Conservation (phyloP, 2,329 filamentous ascomycete genomes). For the Coleophoma eucalyptorum region DNA sequence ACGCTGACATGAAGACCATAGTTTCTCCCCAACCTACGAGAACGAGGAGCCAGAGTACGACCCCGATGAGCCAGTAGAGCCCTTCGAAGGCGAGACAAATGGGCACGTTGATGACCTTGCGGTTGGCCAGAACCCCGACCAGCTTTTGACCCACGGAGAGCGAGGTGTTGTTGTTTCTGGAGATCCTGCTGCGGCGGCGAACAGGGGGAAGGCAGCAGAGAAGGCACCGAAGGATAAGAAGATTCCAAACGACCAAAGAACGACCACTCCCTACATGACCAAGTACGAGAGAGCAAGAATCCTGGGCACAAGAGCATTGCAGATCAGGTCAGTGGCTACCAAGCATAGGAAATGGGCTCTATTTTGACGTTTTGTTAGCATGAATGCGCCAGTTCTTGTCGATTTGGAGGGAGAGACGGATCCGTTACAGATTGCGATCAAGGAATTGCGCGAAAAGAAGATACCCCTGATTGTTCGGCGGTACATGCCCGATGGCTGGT, state of each 20-base stretch:
- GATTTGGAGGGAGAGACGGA: conserved; percentile 98
- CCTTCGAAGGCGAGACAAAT: conserved; percentile 42
- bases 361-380: conserved; percentile 48
- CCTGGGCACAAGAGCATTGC: conserved; percentile 85
- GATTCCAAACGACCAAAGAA: conserved; percentile 82
- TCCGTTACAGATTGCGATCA: conserved; percentile 94
- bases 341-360: neutral
- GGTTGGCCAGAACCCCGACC: conserved; percentile 53
- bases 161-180: conserved; percentile 51
- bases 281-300: conserved; percentile 97
- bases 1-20: conserved; percentile 38
- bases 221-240: conserved; percentile 74
- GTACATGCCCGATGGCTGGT: conserved; percentile 96
- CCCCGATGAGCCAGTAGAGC: conserved; percentile 46
- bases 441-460: conserved; percentile 97
- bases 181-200: conserved; percentile 57
- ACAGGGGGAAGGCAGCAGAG: conserved; percentile 47
- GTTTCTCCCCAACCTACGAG: conserved; percentile 69
- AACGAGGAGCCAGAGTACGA: conserved; percentile 63
- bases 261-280: conserved; percentile 97
- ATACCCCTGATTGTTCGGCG: conserved; percentile 92
- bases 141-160: conserved; percentile 26
- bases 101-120: conserved; percentile 48
- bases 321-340: conserved; percentile 74
- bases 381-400: conserved; percentile 95